Evolutionary conservation across 495 filamentous ascomycete genomes (phyloP), one percentile per base, ranked within the genome.

Genomic region (Talaromyces ruber): DNA sequence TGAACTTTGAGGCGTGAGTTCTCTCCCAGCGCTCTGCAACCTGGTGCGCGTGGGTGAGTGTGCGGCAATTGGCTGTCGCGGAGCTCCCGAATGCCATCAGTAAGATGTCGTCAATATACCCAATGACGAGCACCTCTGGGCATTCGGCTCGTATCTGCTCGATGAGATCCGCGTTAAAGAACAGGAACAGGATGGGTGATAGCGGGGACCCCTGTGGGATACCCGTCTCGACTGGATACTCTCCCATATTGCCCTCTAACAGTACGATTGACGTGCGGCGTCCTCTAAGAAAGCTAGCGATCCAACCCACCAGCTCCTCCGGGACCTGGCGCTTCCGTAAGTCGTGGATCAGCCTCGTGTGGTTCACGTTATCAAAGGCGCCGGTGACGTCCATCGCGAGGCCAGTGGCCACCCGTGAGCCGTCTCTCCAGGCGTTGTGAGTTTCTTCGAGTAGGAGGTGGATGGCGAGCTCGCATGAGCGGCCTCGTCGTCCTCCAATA

Each of bases 281-380:
- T 22, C 64, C 63, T 28, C 61, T 65, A 53, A 71, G 68, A 51
- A 72, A 72, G 52, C 68, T 70, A 0, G 37, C 37, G 16, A 71
- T 69, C 69, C 60, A 74, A 28, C 61, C 32, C 11, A 66, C 30
- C 1, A 61, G 24, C 18, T 43, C 34, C 11, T 45, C 24, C 2
- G 59, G 52, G 18, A 68, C 22, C 18, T 37, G 14, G 7, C 53
- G 62, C 34, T 64, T 66, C 6, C 22, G 28, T 4, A 76, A 50
- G 57, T 70, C 72, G 16, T 71, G 50, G 0, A 74, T 52, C 0
- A 75, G 63, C 6, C 67, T 24, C 11, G 22, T 25, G 37, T 67
- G 63, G 0, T 63, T 67, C 6, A 74, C 68, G 28, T 69, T 69
- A 39, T 77, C 65, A 34, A 71, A 77, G 0, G 71, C 74, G 1